Base-by-base conservation (phyloP, 495 filamentous ascomycete genomes). In the Penicillium pancosmium region DNA sequence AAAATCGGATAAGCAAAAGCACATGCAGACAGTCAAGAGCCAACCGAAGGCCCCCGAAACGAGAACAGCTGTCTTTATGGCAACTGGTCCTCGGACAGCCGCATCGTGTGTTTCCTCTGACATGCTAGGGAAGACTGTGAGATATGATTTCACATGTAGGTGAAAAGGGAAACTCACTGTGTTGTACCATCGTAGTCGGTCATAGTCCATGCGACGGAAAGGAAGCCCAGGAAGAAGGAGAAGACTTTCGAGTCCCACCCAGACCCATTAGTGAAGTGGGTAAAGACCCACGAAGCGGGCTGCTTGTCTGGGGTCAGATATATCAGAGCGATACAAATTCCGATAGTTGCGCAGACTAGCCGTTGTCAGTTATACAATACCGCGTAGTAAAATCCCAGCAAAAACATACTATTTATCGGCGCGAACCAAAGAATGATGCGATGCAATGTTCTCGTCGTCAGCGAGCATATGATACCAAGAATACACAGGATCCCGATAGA, bases 151-250 rank as follows among this genome's bases (percentile, higher is more conserved):
- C 27, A 25, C 38, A 36, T 27, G 9, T 12, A 48, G 10, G 19
- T 13, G 3, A 1, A 9, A 27, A 27, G 19, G 9, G 15, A 23
- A 34, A 66, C 79, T 68, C 64, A 86, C 82, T 90, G 87, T 15
- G 87, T 89, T 1, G 87, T 90, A 27, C 84, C 87, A 64, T 90
- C 87, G 60, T 90, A 90, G 64, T 90, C 87, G 15, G 87, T 90
- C 87, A 90, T 89, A 11, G 84, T 87, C 87, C 87, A 91, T 13
- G 88, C 85, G 2, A 91, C 88, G 5, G 86, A 87, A 12, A 91
- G 74, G 63, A 91, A 91, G 7, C 86, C 86, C 23, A 89, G 73
- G 23, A 88, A 74, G 63, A 88, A 89, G 3, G 85, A 88, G 57
- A 88, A 88, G 13, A 76, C 69, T 59, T 82, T 86, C 23, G 78